Evolutionary conservation across 495 filamentous ascomycete genomes (phyloP).

Genomic region (Penicillium roqueforti): DNA sequence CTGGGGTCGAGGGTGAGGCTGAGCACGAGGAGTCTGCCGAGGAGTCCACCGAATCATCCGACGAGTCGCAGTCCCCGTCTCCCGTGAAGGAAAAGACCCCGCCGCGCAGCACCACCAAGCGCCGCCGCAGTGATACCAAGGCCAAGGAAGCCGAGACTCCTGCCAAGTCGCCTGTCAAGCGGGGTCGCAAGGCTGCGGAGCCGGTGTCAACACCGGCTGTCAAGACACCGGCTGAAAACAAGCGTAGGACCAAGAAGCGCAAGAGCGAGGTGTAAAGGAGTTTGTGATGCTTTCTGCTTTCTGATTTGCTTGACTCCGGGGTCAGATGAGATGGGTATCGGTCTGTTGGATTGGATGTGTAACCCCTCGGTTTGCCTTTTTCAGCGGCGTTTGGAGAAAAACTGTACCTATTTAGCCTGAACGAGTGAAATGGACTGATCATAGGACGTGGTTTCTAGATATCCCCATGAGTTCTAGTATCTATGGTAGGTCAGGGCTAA

Average conservation of each 20-base stretch:
- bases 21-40: constrained; percentile 34
- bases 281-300: constrained; percentile 1
- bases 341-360: constrained; percentile 3
- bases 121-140: constrained; percentile 46
- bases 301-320: constrained; percentile 9
- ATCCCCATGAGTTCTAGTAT: not conserved
- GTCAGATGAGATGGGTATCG: constrained; percentile 1
- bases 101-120: constrained; percentile 44
- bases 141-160: constrained; percentile 35
- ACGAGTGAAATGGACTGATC: not conserved
- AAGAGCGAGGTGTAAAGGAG: constrained; percentile 49
- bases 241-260: constrained; percentile 63
- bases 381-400: constrained; percentile 8
- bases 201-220: constrained; percentile 31
- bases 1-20: constrained; percentile 9
- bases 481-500: not conserved
- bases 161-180: constrained; percentile 35
- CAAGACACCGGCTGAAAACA: constrained; percentile 42
- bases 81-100: constrained; percentile 54
- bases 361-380: not conserved
- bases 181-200: constrained; percentile 44
- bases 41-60: constrained; percentile 32
- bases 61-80: constrained; percentile 43
- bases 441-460: not conserved
- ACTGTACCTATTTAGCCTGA: not conserved